phyloP scores from a whole-genome alignment of 805 yeast species.

The Barnettozyma sucrosica region DNA sequence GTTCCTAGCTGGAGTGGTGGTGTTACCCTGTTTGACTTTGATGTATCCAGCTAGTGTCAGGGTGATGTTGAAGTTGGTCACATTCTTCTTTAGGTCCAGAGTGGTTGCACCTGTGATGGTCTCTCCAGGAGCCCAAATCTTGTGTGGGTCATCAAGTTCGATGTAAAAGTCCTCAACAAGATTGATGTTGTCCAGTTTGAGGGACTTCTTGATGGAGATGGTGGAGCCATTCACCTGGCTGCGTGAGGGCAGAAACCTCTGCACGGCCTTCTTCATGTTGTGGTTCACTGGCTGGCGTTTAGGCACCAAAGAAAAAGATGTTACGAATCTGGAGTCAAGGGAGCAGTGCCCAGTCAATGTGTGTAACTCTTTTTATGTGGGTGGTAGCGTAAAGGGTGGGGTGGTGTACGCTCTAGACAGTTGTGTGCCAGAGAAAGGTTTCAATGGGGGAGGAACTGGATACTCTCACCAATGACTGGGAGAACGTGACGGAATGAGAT shows the following conservation, averaged over 20 bases:
- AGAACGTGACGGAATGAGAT: neutral
- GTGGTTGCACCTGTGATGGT: conserved; percentile 59
- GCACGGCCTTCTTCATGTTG: conserved; percentile 24
- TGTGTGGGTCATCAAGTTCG: conserved; percentile 67
- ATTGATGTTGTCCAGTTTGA: conserved; percentile 24
- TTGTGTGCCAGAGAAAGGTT: neutral
- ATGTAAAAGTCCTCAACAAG: conserved; percentile 63
- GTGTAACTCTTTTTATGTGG: neutral
- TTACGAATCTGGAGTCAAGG: neutral
- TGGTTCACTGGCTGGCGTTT: neutral
- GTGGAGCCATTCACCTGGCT: conserved; percentile 8
- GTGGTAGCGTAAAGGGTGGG: too few relatives aligned
- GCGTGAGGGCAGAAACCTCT: conserved; percentile 23
- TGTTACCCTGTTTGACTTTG: conserved; percentile 40
- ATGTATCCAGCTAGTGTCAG: conserved; percentile 53
- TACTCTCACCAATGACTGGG: neutral
- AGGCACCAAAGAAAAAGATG: too few relatives aligned
- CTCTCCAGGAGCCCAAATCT: conserved; percentile 76
- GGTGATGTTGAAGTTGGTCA: conserved; percentile 47
- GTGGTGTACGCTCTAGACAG: neutral
- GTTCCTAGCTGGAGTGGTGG: conserved; percentile 48
- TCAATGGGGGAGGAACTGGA: neutral
- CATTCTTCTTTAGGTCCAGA: conserved; percentile 48
- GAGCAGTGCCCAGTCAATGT: too few relatives aligned
- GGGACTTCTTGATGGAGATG: conserved; percentile 19